Evolutionary conservation across 2,329 filamentous ascomycete species (phyloP).

Genomic region (Boeremia exigua): DNA sequence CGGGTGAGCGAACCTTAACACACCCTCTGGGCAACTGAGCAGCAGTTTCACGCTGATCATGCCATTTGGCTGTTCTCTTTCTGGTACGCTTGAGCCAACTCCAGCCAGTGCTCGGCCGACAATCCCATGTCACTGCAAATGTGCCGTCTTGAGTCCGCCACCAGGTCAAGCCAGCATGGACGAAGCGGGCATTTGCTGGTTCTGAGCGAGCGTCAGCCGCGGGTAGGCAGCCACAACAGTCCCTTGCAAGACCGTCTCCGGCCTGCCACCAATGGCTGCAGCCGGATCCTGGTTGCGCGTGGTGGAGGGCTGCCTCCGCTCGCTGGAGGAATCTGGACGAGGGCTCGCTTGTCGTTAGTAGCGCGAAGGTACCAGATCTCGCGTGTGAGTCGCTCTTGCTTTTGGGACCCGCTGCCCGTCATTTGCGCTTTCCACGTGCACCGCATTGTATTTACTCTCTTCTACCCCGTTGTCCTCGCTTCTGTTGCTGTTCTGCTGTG

Average conservation of each 20-base stretch:
- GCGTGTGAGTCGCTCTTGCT: constrained; percentile 13
- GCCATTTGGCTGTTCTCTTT: neutral
- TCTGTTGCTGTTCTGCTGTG: constrained; percentile 1
- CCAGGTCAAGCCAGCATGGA: constrained; percentile 12
- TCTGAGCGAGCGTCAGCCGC: constrained; percentile 2
- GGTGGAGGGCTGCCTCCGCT: constrained; percentile 8
- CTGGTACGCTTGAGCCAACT: constrained; percentile 7
- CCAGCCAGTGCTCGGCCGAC: neutral
- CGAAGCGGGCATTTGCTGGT: constrained; percentile 2
- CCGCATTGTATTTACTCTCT: constrained; percentile 5
- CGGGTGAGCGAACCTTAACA: neutral
- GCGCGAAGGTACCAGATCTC: constrained; percentile 13
- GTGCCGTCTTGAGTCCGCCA: neutral
- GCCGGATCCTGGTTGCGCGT: constrained; percentile 3
- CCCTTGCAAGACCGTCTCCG: neutral
- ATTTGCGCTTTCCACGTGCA: constrained; percentile 19
- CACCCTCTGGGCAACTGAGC: constrained; percentile 4
- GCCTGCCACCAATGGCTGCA: constrained; percentile 2
- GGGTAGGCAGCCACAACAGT: constrained; percentile 12
- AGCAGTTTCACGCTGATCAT: constrained; percentile 1
- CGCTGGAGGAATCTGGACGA: neutral
- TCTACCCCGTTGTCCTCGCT: constrained; percentile 1
- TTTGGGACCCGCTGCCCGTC: constrained; percentile 8
- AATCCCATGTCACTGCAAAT: constrained; percentile 4
- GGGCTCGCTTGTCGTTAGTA: constrained; percentile 5